Evolutionary conservation across 768 basidiomycete genomes (phyloP), one percentile per base, ranked within the genome.

Genomic region (Tricholoma furcatifolium): DNA sequence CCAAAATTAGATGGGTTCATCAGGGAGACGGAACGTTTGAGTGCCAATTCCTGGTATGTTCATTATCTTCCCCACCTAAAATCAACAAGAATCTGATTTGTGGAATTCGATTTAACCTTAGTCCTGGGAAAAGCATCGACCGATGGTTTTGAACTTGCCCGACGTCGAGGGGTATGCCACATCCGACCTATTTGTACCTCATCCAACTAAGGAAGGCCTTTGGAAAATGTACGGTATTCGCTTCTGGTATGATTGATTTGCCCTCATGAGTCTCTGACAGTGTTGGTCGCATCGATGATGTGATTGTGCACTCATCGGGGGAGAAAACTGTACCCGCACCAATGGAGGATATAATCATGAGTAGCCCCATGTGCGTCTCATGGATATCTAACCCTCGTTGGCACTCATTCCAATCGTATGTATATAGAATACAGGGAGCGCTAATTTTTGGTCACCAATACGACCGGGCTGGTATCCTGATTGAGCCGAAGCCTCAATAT

Each of bases 221-320:
- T 77, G 66, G 57, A 70, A 65, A 53, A 53, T 75, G 71, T 72
- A 50, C 6, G 58, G 14, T 20, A 15, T 47, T 6, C 39, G 8
- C 4, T 9, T n/a, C 6, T 30, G 6, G 40, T 31, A 9, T 18
- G 18, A 2, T 38, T 14, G 14, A 15, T 23, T 11, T 3, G n/a
- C n/a, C 14, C 40, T 44, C 54, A 38, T 41, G 10, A 8, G 8
- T 6, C 9, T 30, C 9, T 31, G 5, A n/a, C 20, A 75, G 71
- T 18, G 62, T 74, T 21, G 74, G 74, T 17, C 65, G 78, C 12
- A 58, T 71, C 54, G 58, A 75, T 63, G 72, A 71, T 49, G 69
- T 71, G 18, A 66, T 70, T 36, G 62, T 70, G 5, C 68, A 67
- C 47, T 58, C 68, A 12, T 67, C 66, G n/a, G 70, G 70, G 17